These are phyloP conservation scores for Trypanosomatidae sp. DNA, from an alignment of 208 protist species.

Conservation along the genomic window DNA sequence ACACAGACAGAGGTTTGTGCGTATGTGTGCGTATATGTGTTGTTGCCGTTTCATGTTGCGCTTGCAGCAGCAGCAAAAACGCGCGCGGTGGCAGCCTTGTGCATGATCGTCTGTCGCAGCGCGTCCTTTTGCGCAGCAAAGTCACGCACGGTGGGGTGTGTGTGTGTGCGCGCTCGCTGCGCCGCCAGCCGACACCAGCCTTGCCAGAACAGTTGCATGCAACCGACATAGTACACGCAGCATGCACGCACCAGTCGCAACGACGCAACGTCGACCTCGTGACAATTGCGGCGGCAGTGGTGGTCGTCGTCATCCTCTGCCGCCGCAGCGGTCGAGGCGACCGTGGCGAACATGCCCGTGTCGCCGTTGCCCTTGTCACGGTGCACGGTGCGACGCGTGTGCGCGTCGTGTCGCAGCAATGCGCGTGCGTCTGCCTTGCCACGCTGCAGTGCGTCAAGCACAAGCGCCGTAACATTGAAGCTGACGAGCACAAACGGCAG, in stretches of 20 bases:
- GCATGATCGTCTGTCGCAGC: slow-evolving; percentile 8
- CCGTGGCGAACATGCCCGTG: too few relatives aligned
- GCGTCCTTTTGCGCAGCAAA: slow-evolving; percentile 9
- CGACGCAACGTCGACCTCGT: not conserved
- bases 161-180: not conserved
- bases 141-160: slow-evolving; percentile 8
- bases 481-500: slow-evolving; percentile 68
- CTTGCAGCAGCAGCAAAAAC: not conserved
- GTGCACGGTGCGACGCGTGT: too few relatives aligned
- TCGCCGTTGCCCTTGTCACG: too few relatives aligned
- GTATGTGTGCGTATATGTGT: not conserved
- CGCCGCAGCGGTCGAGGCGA: not conserved
- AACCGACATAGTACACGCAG: slow-evolving; percentile 10
- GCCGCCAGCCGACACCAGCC: slow-evolving; percentile 2
- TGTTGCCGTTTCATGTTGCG: not conserved
- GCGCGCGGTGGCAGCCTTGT: slow-evolving; percentile 3
- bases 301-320: not conserved
- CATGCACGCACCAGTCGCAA: slow-evolving; percentile 8
- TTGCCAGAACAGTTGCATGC: slow-evolving; percentile 9
- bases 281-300: not conserved
- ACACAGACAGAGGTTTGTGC: not conserved
- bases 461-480: slow-evolving; percentile 53
- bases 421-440: slow-evolving; percentile 1
- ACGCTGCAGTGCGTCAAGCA: slow-evolving; percentile 21
- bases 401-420: too few relatives aligned